These are phyloP conservation scores for Kwoniella dendrophila DNA, from an alignment of 768 basidiomycete species.

Conservation along the genomic window DNA sequence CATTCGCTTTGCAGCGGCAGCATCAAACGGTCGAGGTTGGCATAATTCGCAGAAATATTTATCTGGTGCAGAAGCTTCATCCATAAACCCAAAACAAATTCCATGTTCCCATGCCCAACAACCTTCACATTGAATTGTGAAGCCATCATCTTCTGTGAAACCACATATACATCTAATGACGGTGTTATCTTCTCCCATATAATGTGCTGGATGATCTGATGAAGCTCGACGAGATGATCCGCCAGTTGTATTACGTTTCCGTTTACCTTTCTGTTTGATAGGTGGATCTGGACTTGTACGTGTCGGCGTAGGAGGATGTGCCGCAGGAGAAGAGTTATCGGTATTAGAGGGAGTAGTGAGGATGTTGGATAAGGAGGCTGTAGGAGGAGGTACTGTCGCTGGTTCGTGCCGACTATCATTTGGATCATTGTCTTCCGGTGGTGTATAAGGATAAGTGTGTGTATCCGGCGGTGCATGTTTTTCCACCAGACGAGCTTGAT, in stretches of 20 bases:
- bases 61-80: slow-evolving; percentile 63
- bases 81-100: slow-evolving; percentile 64
- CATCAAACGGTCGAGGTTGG: slow-evolving; percentile 56
- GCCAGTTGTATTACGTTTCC: slow-evolving; percentile 28
- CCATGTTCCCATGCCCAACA: slow-evolving; percentile 84
- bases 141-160: slow-evolving; percentile 74
- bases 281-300: slow-evolving; percentile 19
- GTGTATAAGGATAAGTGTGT: slow-evolving; percentile 34
- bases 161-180: slow-evolving; percentile 69
- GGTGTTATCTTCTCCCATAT: slow-evolving; percentile 56
- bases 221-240: slow-evolving; percentile 37
- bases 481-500: not conserved
- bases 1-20: slow-evolving; percentile 20
- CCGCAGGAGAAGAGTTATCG: slow-evolving; percentile 10
- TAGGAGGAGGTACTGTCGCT: not conserved
- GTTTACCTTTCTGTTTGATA: slow-evolving; percentile 26
- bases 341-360: not conserved
- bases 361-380: not conserved
- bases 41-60: slow-evolving; percentile 68
- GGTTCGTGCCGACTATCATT: slow-evolving; percentile 3
- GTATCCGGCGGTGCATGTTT: slow-evolving; percentile 17
- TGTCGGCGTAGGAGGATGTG: slow-evolving; percentile 8
- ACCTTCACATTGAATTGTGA: slow-evolving; percentile 79
- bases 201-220: slow-evolving; percentile 36
- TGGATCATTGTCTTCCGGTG: slow-evolving; percentile 28